Evolutionary conservation across 2,329 filamentous ascomycete genomes (phyloP).

Genomic region (Sordariomycetes sp.): DNA sequence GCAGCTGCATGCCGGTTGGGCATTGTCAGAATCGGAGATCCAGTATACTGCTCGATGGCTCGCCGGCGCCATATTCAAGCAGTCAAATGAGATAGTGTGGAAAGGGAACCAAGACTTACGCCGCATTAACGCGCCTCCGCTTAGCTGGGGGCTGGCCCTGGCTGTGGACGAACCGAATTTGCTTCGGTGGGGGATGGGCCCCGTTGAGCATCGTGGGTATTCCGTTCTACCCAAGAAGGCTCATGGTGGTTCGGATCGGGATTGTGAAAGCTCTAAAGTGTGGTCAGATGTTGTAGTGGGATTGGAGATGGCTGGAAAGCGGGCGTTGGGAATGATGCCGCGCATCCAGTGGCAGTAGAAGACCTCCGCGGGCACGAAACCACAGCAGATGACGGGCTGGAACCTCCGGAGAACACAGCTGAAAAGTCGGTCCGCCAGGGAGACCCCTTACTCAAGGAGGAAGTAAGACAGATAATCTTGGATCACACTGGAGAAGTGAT

Average conservation of each 20-base stretch:
- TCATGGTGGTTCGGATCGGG: conserved; percentile 18
- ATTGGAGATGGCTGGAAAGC: background rate
- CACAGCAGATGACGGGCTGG: background rate
- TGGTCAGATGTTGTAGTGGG: background rate
- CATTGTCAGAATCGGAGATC: background rate
- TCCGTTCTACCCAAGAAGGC: conserved; percentile 11
- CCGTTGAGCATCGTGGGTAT: conserved; percentile 33
- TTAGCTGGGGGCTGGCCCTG: conserved; percentile 72
- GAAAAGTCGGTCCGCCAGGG: too few species aligned
- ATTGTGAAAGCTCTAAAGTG: background rate
- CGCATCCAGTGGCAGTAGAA: background rate
- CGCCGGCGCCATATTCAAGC: background rate
- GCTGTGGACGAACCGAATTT: conserved; percentile 70
- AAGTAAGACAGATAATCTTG: too few species aligned
- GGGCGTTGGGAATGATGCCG: background rate
- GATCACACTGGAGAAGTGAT: too few species aligned
- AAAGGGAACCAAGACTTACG: conserved; percentile 36
- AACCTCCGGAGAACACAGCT: too few species aligned
- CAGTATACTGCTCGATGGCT: background rate
- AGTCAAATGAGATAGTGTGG: background rate
- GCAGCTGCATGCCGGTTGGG: conserved; percentile 30
- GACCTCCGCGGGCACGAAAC: background rate
- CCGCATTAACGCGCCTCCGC: conserved; percentile 64
- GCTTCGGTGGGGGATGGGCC: conserved; percentile 30
- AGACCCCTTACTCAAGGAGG: too few species aligned